Base-by-base conservation (phyloP, 1,139 yeast genomes). In the Blastobotrys persicus region DNA sequence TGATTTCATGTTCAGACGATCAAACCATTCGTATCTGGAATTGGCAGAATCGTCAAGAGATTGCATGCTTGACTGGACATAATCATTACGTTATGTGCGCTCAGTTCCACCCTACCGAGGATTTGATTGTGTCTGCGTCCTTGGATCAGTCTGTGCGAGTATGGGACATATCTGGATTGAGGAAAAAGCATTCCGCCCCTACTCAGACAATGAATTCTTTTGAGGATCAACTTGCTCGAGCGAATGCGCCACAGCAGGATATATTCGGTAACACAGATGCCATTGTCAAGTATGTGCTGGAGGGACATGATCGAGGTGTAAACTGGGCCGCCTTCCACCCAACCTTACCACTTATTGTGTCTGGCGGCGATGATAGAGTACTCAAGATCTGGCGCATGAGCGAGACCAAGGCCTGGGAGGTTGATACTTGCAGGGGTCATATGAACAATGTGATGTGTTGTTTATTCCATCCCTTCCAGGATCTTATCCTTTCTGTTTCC, bases 291-390 rank as follows among this genome's bases (percentile, higher is more conserved):
- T 94, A 88, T 66, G 96, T 94, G 19, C 78, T 94, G 56, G 98
- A 94, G 69, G 98, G 98, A 45, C 99, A 94, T 68, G 96, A 94
- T 63, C 85, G 96, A 66, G 98, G 98, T 63, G 98, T 94, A 62
- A 92, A 94, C 67, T 92, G 95, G 95, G 98, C 97, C 26, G 76
- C 95, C 26, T 94, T 94, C 81, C 99, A 94, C 66, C 98, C 98
- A 44, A 89, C 95, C 17, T 76, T 89, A 65, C 98, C 98, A 5
- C 78, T 92, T 62, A 89, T 94, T 67, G 95, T 91, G 12, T 88
- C 97, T 28, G 96, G 94, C 60, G 95, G 96, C 66, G 99, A 94
- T 67, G 98, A 94, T 68, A 80, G 98, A 59, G 83, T 92, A 57
- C 88, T 94, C 49, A 92, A 92, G 70, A 76, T 94, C 59, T 94